Evolutionary conservation across 352 stramenopile genomes (phyloP).

Genomic region (Phytophthora pistaciae): DNA sequence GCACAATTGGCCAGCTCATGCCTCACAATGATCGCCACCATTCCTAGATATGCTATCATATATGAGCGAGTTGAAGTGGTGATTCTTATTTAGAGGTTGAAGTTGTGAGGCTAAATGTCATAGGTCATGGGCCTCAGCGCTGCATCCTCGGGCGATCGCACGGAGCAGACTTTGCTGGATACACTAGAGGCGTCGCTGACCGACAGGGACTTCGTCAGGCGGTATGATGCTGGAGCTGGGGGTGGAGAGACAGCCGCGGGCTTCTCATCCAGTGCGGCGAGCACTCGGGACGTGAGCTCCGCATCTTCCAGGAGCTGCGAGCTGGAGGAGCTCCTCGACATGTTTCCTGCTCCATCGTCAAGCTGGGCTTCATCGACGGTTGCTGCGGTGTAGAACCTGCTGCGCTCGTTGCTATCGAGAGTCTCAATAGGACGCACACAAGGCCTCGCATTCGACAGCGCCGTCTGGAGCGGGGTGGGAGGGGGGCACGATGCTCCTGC

Average conservation of each 20-base stretch:
- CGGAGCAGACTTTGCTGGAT: conserved; percentile 8
- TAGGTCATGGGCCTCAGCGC: neutral
- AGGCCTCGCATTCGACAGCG: conserved; percentile 60
- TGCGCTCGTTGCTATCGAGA: conserved; percentile 32
- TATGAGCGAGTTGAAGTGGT: neutral
- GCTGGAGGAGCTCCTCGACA: conserved; percentile 46
- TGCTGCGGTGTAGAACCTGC: conserved; percentile 17
- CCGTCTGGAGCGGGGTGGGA: conserved; percentile 48
- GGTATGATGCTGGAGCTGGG: conserved; percentile 12
- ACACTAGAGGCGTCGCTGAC: conserved; percentile 3
- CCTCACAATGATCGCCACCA: too few relatives aligned
- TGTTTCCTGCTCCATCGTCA: conserved; percentile 15
- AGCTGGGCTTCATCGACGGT: conserved; percentile 9
- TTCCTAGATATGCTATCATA: neutral
- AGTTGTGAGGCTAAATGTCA: conserved; percentile 3
- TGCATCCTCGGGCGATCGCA: conserved; percentile 25
- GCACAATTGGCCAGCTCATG: too few relatives aligned
- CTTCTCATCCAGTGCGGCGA: conserved; percentile 62
- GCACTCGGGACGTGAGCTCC: conserved; percentile 61
- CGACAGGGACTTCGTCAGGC: conserved; percentile 24
- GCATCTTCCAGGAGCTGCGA: conserved; percentile 63
- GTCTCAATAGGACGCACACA: conserved; percentile 62
- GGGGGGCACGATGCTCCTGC: conserved; percentile 13
- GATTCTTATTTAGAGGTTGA: conserved; percentile 2
- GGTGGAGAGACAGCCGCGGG: conserved; percentile 10